Evolutionary conservation across 2,329 filamentous ascomycete genomes (phyloP).

Genomic region (Tolypocladium cylindrosporum): DNA sequence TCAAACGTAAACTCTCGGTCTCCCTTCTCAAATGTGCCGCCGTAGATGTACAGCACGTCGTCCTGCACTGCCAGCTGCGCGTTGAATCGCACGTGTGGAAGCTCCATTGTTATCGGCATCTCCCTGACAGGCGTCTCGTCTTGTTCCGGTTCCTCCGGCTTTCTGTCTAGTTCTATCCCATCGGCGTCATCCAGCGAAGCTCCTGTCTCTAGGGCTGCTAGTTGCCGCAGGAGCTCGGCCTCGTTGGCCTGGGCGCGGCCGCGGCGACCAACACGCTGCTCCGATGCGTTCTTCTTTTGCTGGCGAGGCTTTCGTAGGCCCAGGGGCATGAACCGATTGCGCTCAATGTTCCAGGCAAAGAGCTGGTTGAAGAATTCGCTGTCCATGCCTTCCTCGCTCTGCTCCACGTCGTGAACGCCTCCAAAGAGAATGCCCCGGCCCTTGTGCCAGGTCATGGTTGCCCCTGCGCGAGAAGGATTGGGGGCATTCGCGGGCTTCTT

Average conservation of each 20-base stretch:
- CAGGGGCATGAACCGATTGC: constrained; percentile 89
- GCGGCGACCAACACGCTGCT: constrained; percentile 48
- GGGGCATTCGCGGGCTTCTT: constrained; percentile 89
- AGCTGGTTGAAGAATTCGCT: constrained; percentile 93
- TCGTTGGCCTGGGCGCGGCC: constrained; percentile 83
- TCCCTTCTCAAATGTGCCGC: constrained; percentile 89
- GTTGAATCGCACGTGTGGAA: constrained; percentile 87
- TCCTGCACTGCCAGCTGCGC: constrained; percentile 83
- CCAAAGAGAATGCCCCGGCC: constrained; percentile 89
- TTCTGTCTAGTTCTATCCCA: constrained; percentile 38
- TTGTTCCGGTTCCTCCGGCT: constrained; percentile 41
- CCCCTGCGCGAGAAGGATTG: constrained; percentile 71
- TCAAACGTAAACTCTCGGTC: constrained; percentile 95
- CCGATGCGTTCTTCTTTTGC: constrained; percentile 46
- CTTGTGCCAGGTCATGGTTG: constrained; percentile 91
- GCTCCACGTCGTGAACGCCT: constrained; percentile 86
- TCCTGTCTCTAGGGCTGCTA: constrained; percentile 76
- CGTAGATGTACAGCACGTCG: constrained; percentile 87
- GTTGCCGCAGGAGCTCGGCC: constrained; percentile 77
- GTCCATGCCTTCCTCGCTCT: constrained; percentile 89
- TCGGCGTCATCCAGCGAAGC: constrained; percentile 47
- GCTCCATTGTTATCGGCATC: constrained; percentile 62
- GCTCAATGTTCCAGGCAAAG: constrained; percentile 89
- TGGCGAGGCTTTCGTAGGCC: constrained; percentile 63
- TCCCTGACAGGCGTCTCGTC: constrained; percentile 50